Conservation (phyloP, 2,329 filamentous ascomycete species). For the Neonectria neomacrospora region DNA sequence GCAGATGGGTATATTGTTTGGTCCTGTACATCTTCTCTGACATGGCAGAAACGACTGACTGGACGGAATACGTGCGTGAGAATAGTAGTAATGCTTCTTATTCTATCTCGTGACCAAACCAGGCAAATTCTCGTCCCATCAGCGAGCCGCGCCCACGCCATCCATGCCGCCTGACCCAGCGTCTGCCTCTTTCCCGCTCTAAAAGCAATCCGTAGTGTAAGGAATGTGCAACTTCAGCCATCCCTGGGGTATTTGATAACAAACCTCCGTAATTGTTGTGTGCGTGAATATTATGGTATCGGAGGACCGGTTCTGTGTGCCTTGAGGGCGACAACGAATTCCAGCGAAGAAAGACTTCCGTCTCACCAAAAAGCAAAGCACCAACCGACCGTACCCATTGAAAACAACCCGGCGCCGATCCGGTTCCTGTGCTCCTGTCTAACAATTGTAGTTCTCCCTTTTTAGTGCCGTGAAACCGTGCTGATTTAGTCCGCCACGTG, state of each 20-base stretch:
- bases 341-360: background rate
- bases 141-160: background rate
- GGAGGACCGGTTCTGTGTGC: slow-evolving; percentile 7
- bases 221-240: slow-evolving; percentile 8
- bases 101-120: background rate
- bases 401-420: background rate
- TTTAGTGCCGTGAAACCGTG: slow-evolving; percentile 1
- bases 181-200: slow-evolving; percentile 2
- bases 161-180: background rate
- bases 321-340: slow-evolving; percentile 2
- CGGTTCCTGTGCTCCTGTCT: slow-evolving; percentile 11
- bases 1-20: slow-evolving; percentile 7
- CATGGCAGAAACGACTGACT: slow-evolving; percentile 24
- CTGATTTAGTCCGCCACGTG: background rate
- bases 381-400: background rate
- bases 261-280: slow-evolving; percentile 20
- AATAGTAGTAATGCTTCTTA: background rate
- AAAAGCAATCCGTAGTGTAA: slow-evolving; percentile 7
- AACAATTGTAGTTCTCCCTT: slow-evolving; percentile 7
- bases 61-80: background rate
- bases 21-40: slow-evolving; percentile 24
- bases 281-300: slow-evolving; percentile 15
- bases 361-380: background rate
- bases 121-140: background rate
- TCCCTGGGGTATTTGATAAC: slow-evolving; percentile 27